phyloP scores from a whole-genome alignment of 1,284 basidiomycete genomes.

The Malassezia brasiliensis region DNA sequence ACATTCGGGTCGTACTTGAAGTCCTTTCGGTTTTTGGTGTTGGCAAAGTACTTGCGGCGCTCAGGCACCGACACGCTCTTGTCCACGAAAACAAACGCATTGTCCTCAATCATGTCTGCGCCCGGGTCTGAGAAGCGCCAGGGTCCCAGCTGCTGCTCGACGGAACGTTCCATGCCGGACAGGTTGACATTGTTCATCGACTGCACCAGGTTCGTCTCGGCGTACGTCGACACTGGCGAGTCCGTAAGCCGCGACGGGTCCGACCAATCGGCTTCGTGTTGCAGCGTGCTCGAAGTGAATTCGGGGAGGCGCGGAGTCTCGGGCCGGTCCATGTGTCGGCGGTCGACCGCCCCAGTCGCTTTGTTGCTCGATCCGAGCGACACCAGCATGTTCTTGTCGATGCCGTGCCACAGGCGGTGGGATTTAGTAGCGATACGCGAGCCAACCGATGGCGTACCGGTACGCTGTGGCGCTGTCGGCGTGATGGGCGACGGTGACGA shows the following conservation, averaged over 20 bases:
- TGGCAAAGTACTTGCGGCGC: constrained; percentile 48
- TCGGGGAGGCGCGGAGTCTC: constrained; percentile 9
- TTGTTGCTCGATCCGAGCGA: constrained; percentile 16
- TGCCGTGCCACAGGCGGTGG: constrained; percentile 7
- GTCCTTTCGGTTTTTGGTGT: constrained; percentile 37
- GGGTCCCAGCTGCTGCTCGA: constrained; percentile 46
- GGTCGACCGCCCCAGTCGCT: background rate
- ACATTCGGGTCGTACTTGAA: constrained; percentile 47
- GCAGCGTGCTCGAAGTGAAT: constrained; percentile 3
- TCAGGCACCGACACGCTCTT: constrained; percentile 44
- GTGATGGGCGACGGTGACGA: background rate
- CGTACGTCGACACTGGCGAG: background rate
- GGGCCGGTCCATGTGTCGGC: constrained; percentile 2
- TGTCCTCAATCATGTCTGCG: constrained; percentile 50
- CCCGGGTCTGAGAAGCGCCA: constrained; percentile 49
- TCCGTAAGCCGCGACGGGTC: background rate
- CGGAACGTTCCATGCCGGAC: background rate
- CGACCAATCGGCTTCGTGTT: background rate
- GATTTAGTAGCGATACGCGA: background rate
- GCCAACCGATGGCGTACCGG: constrained; percentile 4
- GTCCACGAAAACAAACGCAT: constrained; percentile 50
- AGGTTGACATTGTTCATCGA: background rate
- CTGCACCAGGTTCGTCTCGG: background rate
- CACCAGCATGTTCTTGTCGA: constrained; percentile 7
- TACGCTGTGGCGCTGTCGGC: background rate